These are phyloP conservation scores for Starmerella bacillaris DNA, from an alignment of 805 yeast genomes.

Conservation along the genomic window DNA sequence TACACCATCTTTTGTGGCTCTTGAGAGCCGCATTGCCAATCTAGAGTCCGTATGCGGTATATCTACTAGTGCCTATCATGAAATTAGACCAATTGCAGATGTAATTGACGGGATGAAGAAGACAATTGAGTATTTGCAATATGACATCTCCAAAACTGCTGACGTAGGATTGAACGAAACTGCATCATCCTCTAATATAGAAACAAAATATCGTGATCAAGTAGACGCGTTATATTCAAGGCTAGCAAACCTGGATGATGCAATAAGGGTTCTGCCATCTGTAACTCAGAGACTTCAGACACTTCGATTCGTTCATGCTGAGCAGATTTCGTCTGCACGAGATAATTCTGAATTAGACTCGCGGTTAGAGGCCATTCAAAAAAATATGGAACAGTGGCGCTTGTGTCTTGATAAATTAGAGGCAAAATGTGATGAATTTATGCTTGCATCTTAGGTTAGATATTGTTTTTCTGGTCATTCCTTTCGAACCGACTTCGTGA, in stretches of 20 bases:
- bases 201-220: too few relatives aligned
- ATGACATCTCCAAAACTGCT: too few relatives aligned
- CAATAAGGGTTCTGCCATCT: constrained; percentile 3
- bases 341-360: not conserved
- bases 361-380: not conserved
- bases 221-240: not conserved
- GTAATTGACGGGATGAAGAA: too few relatives aligned
- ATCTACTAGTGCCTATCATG: too few relatives aligned
- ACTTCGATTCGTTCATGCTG: constrained; percentile 4
- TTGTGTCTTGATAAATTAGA: constrained; percentile 1
- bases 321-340: not conserved
- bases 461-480: too few relatives aligned
- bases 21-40: not conserved
- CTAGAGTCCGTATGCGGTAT: not conserved
- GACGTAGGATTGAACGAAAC: too few relatives aligned
- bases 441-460: too few relatives aligned
- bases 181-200: too few relatives aligned
- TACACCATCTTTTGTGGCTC: too few relatives aligned
- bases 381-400: constrained; percentile 6
- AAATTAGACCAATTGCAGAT: too few relatives aligned
- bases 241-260: not conserved
- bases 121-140: too few relatives aligned
- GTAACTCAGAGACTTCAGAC: constrained; percentile 8
- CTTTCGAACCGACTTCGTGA: too few relatives aligned
- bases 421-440: not conserved